These are phyloP conservation scores for Diphasiastrum complanatum DNA, from an alignment of 83 land plant species.

Conservation along the genomic window DNA sequence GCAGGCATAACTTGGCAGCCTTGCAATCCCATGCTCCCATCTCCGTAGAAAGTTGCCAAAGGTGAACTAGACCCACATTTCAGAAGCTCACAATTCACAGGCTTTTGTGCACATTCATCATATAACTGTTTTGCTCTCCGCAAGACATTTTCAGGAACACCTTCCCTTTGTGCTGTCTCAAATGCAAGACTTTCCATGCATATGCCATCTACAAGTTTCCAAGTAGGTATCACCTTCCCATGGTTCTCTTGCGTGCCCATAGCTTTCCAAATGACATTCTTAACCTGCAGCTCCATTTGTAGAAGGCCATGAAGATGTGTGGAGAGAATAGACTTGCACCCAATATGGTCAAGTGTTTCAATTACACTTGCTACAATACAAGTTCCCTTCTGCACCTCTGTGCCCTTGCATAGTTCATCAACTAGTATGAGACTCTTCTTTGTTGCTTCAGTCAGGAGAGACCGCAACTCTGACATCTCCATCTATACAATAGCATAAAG, in stretches of 20 bases:
- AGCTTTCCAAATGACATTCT: conserved; percentile 53
- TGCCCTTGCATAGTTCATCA: conserved; percentile 93
- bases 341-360: conserved; percentile 65
- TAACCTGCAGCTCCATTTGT: conserved; percentile 53
- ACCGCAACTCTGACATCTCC: conserved; percentile 90
- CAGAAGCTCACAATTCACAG: conserved; percentile 1
- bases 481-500: conserved; percentile 52
- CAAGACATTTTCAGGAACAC: conserved; percentile 60
- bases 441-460: conserved; percentile 49
- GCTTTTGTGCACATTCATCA: conserved; percentile 16
- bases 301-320: conserved; percentile 93
- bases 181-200: conserved; percentile 95
- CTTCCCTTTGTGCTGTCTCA: conserved; percentile 87
- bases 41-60: background rate
- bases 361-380: conserved; percentile 91
- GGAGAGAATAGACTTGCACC: conserved; percentile 77
- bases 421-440: conserved; percentile 64
- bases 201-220: conserved; percentile 77
- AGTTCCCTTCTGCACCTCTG: conserved; percentile 93
- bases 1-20: too few relatives aligned
- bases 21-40: background rate
- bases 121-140: conserved; percentile 76
- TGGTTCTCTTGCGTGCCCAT: conserved; percentile 58
- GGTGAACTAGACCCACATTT: background rate
- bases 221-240: conserved; percentile 63